Base-by-base conservation (phyloP, 1,139 yeast species). In the Yamadazyma jaroonii region DNA sequence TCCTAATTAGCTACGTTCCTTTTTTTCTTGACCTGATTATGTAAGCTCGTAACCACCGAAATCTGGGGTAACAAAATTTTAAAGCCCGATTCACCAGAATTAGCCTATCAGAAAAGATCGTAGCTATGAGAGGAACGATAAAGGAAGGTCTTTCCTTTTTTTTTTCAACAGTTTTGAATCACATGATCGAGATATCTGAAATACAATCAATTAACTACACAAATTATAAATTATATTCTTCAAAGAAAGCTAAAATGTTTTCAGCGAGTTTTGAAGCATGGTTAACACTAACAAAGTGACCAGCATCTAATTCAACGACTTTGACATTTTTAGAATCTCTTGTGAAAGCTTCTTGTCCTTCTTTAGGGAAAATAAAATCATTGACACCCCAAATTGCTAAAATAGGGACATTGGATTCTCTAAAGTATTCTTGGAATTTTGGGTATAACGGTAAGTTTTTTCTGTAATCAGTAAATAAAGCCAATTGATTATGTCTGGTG, bases 321-420 rank as follows among this genome's bases (percentile, higher is more conserved):
- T 49, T 53, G 10, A 57, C 49, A 29, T 57, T 50, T 26, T 53
- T 53, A 17, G 48, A 48, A 43, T 70, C 72, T 41, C 53, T 53
- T 42, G 51, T 56, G 45, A 39, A 68, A 9, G 71, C 68, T 31
- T 56, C 54, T 13, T 67, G 70, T 6, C 73, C 73, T n/a, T 49
- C 54, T 9, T 41, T 38, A 4, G 49, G 48, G 42, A 70, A 68
- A 33, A 66, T 59, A 13, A 32, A 32, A 42, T 70, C 76, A 36
- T 67, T 63, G 35, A 59, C 56, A n/a, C 76, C 76, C 76, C 76
- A 70, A 14, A 52, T 47, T 4, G 59, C 59, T 31, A 71, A 52
- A 12, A 67, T 51, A 3, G 75, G 75, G 11, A 66, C 54, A 31
- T 61, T 46, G 2, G 63, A 43, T 4, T 46, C 39, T 36, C 64